phyloP scores from a whole-genome alignment of 1,284 basidiomycete genomes.

The Cutaneotrichosporon cyanovorans region DNA sequence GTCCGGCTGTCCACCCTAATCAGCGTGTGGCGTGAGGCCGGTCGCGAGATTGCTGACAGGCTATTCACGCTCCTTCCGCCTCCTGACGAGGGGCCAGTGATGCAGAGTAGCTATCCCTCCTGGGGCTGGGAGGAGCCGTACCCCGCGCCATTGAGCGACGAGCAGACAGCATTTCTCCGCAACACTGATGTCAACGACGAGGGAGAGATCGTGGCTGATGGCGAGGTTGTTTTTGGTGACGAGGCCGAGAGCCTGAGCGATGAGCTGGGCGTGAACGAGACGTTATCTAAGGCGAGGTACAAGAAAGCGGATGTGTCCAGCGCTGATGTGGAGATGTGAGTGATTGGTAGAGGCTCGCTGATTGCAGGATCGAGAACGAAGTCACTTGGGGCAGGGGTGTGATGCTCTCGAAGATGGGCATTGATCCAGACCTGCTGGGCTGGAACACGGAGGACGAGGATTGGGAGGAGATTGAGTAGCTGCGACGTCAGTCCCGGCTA shows the following conservation, averaged over 20 bases:
- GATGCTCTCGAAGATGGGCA: conserved; percentile 29
- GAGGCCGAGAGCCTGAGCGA: background rate
- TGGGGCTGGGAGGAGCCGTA: background rate
- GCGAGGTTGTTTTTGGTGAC: conserved; percentile 6
- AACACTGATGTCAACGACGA: conserved; percentile 18
- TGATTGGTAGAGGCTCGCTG: background rate
- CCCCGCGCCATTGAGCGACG: conserved; percentile 3
- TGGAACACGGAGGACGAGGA: conserved; percentile 36
- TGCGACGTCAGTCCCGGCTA: too few relatives aligned
- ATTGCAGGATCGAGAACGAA: background rate
- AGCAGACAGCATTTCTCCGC: conserved; percentile 16
- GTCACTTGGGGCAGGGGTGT: conserved; percentile 32
- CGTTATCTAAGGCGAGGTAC: background rate
- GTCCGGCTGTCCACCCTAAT: conserved; percentile 23
- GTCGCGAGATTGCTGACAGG: conserved; percentile 35
- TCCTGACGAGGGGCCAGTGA: background rate
- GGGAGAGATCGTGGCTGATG: conserved; percentile 26
- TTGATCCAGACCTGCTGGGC: conserved; percentile 39
- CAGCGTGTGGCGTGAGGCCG: conserved; percentile 33
- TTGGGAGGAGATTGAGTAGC: conserved; percentile 26
- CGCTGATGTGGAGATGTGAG: background rate
- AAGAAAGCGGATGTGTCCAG: background rate
- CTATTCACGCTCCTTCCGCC: conserved; percentile 27
- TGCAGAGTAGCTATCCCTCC: background rate
- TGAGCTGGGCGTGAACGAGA: background rate